Base-by-base conservation (phyloP, 495 filamentous ascomycete species). In the Letharia columbiana region DNA sequence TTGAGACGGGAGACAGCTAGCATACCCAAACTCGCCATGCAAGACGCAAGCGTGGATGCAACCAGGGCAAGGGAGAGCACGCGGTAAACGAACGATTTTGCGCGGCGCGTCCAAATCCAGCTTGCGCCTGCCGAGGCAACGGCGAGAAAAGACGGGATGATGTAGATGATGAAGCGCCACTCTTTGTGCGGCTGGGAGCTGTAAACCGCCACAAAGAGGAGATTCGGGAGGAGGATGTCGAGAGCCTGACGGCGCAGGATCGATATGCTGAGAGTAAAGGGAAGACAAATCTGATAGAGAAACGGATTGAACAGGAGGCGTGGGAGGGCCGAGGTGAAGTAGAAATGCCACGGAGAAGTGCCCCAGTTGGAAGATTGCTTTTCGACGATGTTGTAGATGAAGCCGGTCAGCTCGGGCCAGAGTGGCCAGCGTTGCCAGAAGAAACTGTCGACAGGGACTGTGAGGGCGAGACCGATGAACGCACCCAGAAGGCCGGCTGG, bases 131-230 rank as follows among this genome's bases (percentile, higher is more conserved):
- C 79, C 1, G 91, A 86, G 11, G 92, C 88, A 28, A 85, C 81
- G 8, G 90, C 89, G 0, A 94, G 96, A 8, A 97, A 77, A 0
- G 86, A 78, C 0, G 95, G 95, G 54, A 96, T 81, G 69, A 85
- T 79, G 77, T 98, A 98, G 66, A 98, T 81, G 69, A 99, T 89
- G 79, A 99, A 99, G 28, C 94, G 89, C 78, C 90, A 89, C 77
- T 99, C 94, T 74, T 99, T 99, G 76, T 99, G 94, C 6, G 94
- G 92, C 56, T 95, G 87, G 60, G 82, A 66, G 59, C 89, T 93
- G 78, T 96, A 98, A 47, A 94, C 73, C 0, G 82, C 81, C 9
- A 94, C 79, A 70, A 95, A 99, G 28, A 81, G 71, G 5, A 94
- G 49, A 6, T 82, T 81, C 0, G 95, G 91, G 35, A 87, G 65